A percentile compares a stretch with the other conserved stretches of the same genome.
phyloP scores from a whole-genome alignment of 208 protist genomes.

The Trypanosomatidae sp. region DNA sequence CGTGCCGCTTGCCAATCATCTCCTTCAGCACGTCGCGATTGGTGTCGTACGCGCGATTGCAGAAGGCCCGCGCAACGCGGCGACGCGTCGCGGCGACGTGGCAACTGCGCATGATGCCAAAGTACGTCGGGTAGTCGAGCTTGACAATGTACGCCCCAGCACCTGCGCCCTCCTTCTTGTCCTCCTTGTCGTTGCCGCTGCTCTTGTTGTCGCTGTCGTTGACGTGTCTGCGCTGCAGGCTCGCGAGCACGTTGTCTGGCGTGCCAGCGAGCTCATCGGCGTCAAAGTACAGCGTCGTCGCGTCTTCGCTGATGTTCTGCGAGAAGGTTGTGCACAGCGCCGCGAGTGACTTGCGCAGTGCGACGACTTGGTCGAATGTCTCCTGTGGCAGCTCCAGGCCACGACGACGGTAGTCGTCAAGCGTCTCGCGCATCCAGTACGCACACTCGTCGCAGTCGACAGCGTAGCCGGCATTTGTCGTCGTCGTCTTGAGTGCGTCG shows the following conservation, averaged over 20 bases:
- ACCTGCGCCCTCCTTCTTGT: too few relatives aligned
- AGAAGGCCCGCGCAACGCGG: slow-evolving; percentile 32
- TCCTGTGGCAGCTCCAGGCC: slow-evolving; percentile 57
- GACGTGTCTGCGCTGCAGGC: slow-evolving; percentile 12
- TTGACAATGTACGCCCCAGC: slow-evolving; percentile 35
- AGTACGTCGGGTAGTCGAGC: slow-evolving; percentile 83
- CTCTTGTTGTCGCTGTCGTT: too few relatives aligned
- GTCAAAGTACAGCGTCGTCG: slow-evolving; percentile 28
- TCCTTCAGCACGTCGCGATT: slow-evolving; percentile 46
- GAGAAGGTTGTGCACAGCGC: slow-evolving; percentile 48
- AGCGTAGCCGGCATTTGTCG: slow-evolving; percentile 5
- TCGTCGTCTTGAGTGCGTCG: slow-evolving; percentile 37
- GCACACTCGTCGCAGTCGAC: slow-evolving; percentile 23
- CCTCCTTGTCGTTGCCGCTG: not conserved
- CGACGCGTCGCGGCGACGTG: slow-evolving; percentile 56
- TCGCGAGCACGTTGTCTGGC: slow-evolving; percentile 23
- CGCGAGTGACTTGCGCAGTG: slow-evolving; percentile 57
- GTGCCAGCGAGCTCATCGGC: slow-evolving; percentile 48
- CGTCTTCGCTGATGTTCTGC: slow-evolving; percentile 73
- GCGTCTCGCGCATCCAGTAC: slow-evolving; percentile 59
- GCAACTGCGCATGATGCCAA: slow-evolving; percentile 76
- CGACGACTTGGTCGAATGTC: slow-evolving; percentile 38
- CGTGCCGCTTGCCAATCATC: slow-evolving; percentile 54
- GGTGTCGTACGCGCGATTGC: slow-evolving; percentile 58
- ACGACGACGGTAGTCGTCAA: slow-evolving; percentile 40